phyloP scores from a whole-genome alignment of 768 basidiomycete genomes.

The Pisolithus marmoratus region DNA sequence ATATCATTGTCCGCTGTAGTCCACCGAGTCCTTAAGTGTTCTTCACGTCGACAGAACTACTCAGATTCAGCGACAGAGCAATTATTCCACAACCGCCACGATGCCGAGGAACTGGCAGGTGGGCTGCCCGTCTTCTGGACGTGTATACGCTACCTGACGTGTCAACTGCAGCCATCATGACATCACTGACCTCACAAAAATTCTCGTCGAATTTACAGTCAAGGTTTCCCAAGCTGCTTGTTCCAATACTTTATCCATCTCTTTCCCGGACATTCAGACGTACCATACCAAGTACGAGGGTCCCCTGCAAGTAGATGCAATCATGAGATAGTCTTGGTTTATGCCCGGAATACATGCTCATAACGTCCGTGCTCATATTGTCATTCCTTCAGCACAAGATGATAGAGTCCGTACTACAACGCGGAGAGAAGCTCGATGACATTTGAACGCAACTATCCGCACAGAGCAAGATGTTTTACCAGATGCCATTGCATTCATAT shows the following conservation, averaged over 20 bases:
- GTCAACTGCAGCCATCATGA: slow-evolving; percentile 63
- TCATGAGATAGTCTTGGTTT: slow-evolving; percentile 95
- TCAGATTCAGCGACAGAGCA: slow-evolving; percentile 85
- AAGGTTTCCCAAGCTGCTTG: slow-evolving; percentile 72
- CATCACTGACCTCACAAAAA: slow-evolving; percentile 87
- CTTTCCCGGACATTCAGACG: slow-evolving; percentile 67
- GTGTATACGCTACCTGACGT: slow-evolving; percentile 4
- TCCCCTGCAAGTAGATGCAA: slow-evolving; percentile 95
- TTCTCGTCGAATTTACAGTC: slow-evolving; percentile 86
- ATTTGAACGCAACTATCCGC: slow-evolving; percentile 85
- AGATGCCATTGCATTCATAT: slow-evolving; percentile 58
- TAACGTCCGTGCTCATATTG: neutral
- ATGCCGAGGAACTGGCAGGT: slow-evolving; percentile 84
- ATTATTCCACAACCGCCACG: slow-evolving; percentile 83
- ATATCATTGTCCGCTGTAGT: too few species aligned
- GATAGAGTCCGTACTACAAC: slow-evolving; percentile 92
- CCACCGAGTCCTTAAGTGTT: too few species aligned
- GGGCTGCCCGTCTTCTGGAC: slow-evolving; percentile 26
- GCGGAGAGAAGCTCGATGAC: slow-evolving; percentile 95
- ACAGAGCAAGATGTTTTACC: slow-evolving; percentile 98
- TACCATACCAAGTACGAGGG: slow-evolving; percentile 95
- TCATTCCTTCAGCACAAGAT: slow-evolving; percentile 80
- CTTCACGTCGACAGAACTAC: slow-evolving; percentile 79
- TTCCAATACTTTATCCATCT: slow-evolving; percentile 59
- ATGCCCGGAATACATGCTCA: slow-evolving; percentile 22